A percentile compares a stretch with the other conserved stretches of the same genome.
Evolutionary conservation across 176 grass and related monocot genomes (phyloP).

Genomic region (Oryza punctata): DNA sequence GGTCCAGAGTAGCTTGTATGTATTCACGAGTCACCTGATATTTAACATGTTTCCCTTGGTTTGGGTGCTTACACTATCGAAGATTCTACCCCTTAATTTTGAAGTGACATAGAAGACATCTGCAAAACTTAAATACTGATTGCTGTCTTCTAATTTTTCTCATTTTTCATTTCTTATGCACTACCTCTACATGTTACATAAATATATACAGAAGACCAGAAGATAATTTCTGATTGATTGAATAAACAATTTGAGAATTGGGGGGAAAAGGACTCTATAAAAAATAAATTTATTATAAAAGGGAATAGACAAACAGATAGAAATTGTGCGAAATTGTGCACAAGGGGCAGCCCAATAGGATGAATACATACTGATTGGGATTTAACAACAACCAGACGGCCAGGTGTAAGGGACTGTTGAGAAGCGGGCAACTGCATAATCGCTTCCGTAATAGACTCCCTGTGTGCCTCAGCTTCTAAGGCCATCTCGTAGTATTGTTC

Average conservation of each 20-base stretch:
- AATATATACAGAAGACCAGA: neutral
- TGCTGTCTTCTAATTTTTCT: neutral
- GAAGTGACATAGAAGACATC: neutral
- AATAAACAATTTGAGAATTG: neutral
- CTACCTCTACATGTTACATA: neutral
- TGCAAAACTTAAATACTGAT: neutral
- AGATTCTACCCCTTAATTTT: conserved; percentile 5
- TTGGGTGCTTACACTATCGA: neutral
- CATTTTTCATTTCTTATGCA: neutral
- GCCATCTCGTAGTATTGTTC: conserved; percentile 84
- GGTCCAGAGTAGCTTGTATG: conserved; percentile 17
- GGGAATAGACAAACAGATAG: conserved; percentile 13
- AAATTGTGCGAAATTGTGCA: neutral
- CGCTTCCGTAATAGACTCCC: conserved; percentile 69
- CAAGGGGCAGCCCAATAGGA: conserved; percentile 25
- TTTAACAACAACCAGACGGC: conserved; percentile 87
- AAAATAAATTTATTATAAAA: conserved; percentile 20
- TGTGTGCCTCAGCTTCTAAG: conserved; percentile 68
- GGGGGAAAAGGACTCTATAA: conserved; percentile 2
- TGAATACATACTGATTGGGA: conserved; percentile 69
- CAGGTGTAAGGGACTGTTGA: conserved; percentile 79
- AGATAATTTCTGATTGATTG: neutral
- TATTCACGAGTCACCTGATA: conserved; percentile 1
- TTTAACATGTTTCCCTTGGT: conserved; percentile 5
- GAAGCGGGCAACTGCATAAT: conserved; percentile 58